phyloP scores from a whole-genome alignment of 352 stramenopile genomes.

The Phytophthora kernoviae region DNA sequence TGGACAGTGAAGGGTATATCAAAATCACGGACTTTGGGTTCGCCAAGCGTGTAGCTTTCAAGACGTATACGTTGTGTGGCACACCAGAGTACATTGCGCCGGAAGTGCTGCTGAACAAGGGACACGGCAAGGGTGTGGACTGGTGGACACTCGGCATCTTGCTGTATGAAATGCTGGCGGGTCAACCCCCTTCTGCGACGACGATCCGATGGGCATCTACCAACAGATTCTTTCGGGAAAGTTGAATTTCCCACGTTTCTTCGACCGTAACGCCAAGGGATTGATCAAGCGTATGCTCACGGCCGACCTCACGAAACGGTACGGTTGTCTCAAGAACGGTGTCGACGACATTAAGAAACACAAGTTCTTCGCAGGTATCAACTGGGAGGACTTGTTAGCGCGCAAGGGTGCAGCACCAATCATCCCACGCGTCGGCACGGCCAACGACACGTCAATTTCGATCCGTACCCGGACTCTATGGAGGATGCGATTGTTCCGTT shows the following conservation, averaged over 20 bases:
- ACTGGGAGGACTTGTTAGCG: conserved; percentile 91
- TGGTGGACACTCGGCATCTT: conserved; percentile 98
- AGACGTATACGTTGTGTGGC: conserved; percentile 94
- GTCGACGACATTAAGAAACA: conserved; percentile 97
- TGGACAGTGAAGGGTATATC: conserved; percentile 95
- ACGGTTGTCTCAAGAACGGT: conserved; percentile 96
- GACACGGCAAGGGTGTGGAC: conserved; percentile 92
- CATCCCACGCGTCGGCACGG: conserved; percentile 89
- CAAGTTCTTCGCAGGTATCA: conserved; percentile 94
- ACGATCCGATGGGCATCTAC: conserved; percentile 97
- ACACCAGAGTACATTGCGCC: conserved; percentile 94
- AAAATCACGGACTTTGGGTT: conserved; percentile 96
- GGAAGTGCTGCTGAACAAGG: conserved; percentile 91
- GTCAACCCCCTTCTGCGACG: conserved; percentile 96
- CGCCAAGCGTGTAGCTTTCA: conserved; percentile 94
- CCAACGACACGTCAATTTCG: conserved; percentile 98
- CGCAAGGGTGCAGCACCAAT: conserved; percentile 93
- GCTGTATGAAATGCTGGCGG: conserved; percentile 98
- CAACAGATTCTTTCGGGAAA: conserved; percentile 95
- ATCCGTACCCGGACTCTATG: conserved; percentile 94
- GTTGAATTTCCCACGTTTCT: conserved; percentile 94
- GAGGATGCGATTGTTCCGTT: conserved; percentile 90
- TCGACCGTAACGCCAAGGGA: conserved; percentile 95
- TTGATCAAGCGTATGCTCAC: conserved; percentile 97
- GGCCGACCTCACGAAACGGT: conserved; percentile 96